phyloP scores from a whole-genome alignment of 495 filamentous ascomycete genomes.

The Aspergillus incahuasiensis region DNA sequence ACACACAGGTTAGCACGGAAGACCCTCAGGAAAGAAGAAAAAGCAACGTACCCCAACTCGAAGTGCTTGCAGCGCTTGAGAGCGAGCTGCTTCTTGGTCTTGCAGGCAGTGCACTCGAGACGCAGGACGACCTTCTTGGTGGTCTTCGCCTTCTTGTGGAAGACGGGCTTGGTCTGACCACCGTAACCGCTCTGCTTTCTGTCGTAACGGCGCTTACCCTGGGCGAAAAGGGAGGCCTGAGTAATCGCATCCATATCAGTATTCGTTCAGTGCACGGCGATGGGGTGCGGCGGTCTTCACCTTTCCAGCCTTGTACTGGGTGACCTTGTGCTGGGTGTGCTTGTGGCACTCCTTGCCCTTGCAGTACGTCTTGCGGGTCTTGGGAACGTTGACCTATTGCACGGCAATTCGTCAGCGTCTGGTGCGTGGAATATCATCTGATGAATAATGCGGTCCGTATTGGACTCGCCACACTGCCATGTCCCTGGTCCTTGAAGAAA shows the following conservation, averaged over 20 bases:
- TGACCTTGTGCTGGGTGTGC: slow-evolving; percentile 92
- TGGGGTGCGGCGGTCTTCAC: slow-evolving; percentile 34
- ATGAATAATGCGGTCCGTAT: slow-evolving; percentile 1
- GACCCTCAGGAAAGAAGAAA: not conserved
- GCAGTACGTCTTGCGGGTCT: slow-evolving; percentile 92
- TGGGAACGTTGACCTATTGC: slow-evolving; percentile 77
- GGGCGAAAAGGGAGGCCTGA: slow-evolving; percentile 87
- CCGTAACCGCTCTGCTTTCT: slow-evolving; percentile 98
- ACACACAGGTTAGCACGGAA: not conserved
- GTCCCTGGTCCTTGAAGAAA: slow-evolving; percentile 16
- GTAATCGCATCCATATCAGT: slow-evolving; percentile 24
- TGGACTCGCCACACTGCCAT: not conserved
- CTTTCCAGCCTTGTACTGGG: slow-evolving; percentile 97
- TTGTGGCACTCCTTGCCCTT: slow-evolving; percentile 92
- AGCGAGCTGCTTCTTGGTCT: slow-evolving; percentile 96
- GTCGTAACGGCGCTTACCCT: slow-evolving; percentile 99
- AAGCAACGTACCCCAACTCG: slow-evolving; percentile 81
- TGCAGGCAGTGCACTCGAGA: slow-evolving; percentile 93
- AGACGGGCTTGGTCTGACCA: slow-evolving; percentile 99
- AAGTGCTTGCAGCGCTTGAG: slow-evolving; percentile 99
- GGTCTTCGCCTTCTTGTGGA: slow-evolving; percentile 99
- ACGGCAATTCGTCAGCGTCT: slow-evolving; percentile 25
- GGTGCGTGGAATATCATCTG: not conserved
- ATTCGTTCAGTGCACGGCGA: slow-evolving; percentile 6
- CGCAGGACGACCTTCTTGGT: slow-evolving; percentile 99